Evolutionary conservation across 2,329 filamentous ascomycete genomes (phyloP).

Genomic region (Colletotrichum falcatum): DNA sequence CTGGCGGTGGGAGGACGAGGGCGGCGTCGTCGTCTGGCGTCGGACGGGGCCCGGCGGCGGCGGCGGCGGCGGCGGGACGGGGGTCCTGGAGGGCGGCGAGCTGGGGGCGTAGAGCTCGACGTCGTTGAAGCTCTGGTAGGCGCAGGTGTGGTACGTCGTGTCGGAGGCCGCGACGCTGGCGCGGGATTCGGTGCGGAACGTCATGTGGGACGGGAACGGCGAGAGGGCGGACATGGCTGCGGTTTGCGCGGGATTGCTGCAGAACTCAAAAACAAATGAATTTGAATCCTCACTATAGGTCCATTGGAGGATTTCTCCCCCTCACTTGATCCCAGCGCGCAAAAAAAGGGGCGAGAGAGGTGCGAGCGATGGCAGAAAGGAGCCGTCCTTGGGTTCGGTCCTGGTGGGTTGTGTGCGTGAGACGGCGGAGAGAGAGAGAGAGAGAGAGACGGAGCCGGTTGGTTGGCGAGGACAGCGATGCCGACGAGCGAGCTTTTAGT

Average conservation of each 20-base stretch:
- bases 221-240: conserved; percentile 40
- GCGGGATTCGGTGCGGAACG: conserved; percentile 50
- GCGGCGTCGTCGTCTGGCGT: conserved; percentile 39
- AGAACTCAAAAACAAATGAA: conserved; percentile 27
- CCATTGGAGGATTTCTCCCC: conserved; percentile 36
- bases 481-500: conserved; percentile 38
- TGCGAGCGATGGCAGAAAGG: not conserved
- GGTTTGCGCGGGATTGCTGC: conserved; percentile 12
- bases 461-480: conserved; percentile 4
- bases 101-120: conserved; percentile 60
- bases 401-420: not conserved
- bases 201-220: conserved; percentile 38
- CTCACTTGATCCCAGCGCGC: conserved; percentile 20
- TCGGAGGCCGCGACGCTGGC: conserved; percentile 60
- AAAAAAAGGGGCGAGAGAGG: not conserved
- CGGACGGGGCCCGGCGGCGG: conserved; percentile 1
- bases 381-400: not conserved
- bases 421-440: not conserved
- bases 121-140: conserved; percentile 63
- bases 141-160: conserved; percentile 56
- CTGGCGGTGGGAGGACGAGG: conserved; percentile 34
- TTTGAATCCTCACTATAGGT: conserved; percentile 29
- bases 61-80: conserved; percentile 34
- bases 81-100: conserved; percentile 44
- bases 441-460: not conserved